A percentile compares a stretch with the other conserved stretches of the same genome.
phyloP scores from a whole-genome alignment of 2,329 filamentous ascomycete genomes.

The Lachnellula subtilissima region DNA sequence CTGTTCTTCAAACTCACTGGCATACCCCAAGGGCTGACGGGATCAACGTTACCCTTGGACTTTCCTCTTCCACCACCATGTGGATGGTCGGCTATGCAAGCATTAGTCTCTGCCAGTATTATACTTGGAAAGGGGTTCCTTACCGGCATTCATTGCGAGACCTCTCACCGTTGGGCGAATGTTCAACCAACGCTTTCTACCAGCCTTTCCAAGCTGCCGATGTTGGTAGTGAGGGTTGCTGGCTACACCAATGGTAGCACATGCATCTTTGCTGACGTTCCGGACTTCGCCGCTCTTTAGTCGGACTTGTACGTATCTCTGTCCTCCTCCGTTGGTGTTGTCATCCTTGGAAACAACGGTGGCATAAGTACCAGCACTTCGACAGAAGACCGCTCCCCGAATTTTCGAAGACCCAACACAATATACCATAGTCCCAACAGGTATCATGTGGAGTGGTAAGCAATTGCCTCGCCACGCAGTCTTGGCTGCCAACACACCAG shows the following conservation, averaged over 20 bases:
- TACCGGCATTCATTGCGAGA: slow-evolving; percentile 96
- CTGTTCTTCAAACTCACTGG: slow-evolving; percentile 61
- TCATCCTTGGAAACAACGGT: slow-evolving; percentile 87
- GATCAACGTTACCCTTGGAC: slow-evolving; percentile 95
- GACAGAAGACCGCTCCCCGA: slow-evolving; percentile 81
- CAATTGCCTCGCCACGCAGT: slow-evolving; percentile 95
- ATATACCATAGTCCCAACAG: slow-evolving; percentile 87
- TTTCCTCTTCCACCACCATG: slow-evolving; percentile 99
- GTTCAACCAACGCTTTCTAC: slow-evolving; percentile 87
- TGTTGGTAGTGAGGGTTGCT: slow-evolving; percentile 94
- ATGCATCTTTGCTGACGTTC: slow-evolving; percentile 84
- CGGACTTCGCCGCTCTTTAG: slow-evolving; percentile 91
- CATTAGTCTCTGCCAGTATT: slow-evolving; percentile 21
- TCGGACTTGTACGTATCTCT: slow-evolving; percentile 76
- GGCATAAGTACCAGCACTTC: slow-evolving; percentile 89
- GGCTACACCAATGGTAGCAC: slow-evolving; percentile 87
- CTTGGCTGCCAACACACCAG: slow-evolving; percentile 90
- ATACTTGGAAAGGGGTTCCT: slow-evolving; percentile 27
- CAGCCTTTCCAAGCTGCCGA: slow-evolving; percentile 88
- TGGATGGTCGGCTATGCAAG: slow-evolving; percentile 72
- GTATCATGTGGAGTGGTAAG: slow-evolving; percentile 90
- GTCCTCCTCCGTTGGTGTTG: slow-evolving; percentile 58
- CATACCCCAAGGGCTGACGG: slow-evolving; percentile 93
- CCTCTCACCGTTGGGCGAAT: slow-evolving; percentile 94
- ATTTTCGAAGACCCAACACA: slow-evolving; percentile 76